phyloP scores from a whole-genome alignment of 2,329 filamentous ascomycete species.

The Exophiala sideris region DNA sequence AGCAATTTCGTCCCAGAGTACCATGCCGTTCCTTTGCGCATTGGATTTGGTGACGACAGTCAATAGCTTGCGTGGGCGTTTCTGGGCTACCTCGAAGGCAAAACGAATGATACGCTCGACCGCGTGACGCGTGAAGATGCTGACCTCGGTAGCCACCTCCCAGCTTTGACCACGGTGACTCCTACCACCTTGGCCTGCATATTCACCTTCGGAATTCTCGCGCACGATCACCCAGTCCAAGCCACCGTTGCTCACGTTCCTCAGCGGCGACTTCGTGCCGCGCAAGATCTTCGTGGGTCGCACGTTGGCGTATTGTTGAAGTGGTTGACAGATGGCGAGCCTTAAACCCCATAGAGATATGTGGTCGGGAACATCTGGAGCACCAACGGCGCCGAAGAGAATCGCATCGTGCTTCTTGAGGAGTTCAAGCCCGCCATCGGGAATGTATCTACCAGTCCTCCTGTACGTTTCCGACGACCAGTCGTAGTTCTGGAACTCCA shows the following conservation, averaged over 20 bases:
- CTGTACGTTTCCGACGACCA: constrained; percentile 67
- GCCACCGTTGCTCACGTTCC: constrained; percentile 46
- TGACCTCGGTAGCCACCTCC: constrained; percentile 61
- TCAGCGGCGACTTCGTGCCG: constrained; percentile 54
- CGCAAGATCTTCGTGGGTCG: constrained; percentile 61
- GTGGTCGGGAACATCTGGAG: constrained; percentile 61
- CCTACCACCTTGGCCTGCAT: constrained; percentile 62
- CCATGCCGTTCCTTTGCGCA: constrained; percentile 64
- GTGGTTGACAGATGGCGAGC: constrained; percentile 62
- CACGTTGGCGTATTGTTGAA: constrained; percentile 68
- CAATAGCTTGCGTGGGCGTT: constrained; percentile 55
- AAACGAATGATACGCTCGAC: constrained; percentile 61
- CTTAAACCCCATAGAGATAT: constrained; percentile 66
- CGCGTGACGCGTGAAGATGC: constrained; percentile 60
- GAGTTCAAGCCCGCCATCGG: constrained; percentile 56
- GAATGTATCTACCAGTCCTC: constrained; percentile 62
- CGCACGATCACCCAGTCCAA: constrained; percentile 66
- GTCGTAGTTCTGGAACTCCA: constrained; percentile 62
- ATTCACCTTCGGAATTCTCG: constrained; percentile 66
- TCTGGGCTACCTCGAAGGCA: constrained; percentile 59
- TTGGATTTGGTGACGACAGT: constrained; percentile 66
- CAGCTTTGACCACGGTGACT: constrained; percentile 57
- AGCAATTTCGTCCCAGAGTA: constrained; percentile 64
- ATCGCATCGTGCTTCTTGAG: constrained; percentile 62
- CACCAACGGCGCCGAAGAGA: constrained; percentile 66